Evolutionary conservation across 345 rosid genomes (phyloP).

Genomic region (Gossypium raimondii): DNA sequence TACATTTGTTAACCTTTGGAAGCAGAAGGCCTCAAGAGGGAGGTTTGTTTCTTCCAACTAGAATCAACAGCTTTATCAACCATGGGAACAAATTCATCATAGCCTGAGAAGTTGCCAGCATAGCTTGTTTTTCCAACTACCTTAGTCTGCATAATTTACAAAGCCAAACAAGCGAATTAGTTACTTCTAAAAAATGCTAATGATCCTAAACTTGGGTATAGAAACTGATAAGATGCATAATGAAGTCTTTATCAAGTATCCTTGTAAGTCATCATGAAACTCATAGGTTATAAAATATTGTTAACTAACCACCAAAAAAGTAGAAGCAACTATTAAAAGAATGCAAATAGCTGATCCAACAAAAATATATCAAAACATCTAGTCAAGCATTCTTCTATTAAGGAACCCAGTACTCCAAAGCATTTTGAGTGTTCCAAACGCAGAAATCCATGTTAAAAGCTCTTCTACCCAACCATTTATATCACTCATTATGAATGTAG

Average conservation of each 20-base stretch:
- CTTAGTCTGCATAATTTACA: conserved; percentile 53
- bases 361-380: neutral
- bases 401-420: neutral
- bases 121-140: conserved; percentile 55
- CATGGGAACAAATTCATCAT: conserved; percentile 98
- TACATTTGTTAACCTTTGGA: conserved; percentile 53
- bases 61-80: conserved; percentile 96
- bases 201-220: neutral
- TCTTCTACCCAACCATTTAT: neutral
- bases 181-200: neutral
- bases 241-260: neutral
- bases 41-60: conserved; percentile 68
- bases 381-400: neutral
- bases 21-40: conserved; percentile 36
- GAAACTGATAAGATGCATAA: neutral
- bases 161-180: conserved; percentile 7
- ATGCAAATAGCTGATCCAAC: neutral
- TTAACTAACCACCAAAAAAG: neutral
- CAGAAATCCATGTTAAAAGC: neutral
- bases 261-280: neutral
- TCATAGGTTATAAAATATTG: neutral
- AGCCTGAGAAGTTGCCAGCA: conserved; percentile 70
- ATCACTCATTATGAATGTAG: neutral
- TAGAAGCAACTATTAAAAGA: neutral
- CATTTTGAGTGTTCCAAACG: neutral